phyloP scores from a whole-genome alignment of 352 stramenopile species.

The Pythium pectinolyticum region DNA sequence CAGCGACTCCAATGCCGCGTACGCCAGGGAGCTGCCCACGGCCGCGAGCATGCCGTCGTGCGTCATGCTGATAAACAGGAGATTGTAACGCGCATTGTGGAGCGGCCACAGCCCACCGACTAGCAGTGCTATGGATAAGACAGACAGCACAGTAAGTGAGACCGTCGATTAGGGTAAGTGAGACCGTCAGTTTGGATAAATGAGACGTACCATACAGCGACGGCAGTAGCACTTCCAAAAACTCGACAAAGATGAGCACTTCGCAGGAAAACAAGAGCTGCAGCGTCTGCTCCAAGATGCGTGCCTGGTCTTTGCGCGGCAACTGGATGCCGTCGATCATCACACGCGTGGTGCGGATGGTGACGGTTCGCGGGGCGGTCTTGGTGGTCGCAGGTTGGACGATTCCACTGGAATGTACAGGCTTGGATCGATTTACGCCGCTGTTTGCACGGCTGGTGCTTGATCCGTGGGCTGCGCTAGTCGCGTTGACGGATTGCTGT shows the following conservation, averaged over 20 bases:
- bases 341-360: conserved; percentile 4
- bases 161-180: neutral
- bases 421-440: too few relatives aligned
- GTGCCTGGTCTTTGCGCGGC: conserved; percentile 14
- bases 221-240: conserved; percentile 7
- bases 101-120: conserved; percentile 29
- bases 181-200: neutral
- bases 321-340: conserved; percentile 20
- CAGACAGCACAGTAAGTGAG: neutral
- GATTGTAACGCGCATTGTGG: conserved; percentile 32
- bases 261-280: conserved; percentile 21
- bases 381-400: neutral
- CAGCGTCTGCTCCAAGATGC: conserved; percentile 25
- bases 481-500: too few relatives aligned
- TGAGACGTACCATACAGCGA: conserved; percentile 6
- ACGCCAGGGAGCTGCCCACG: neutral
- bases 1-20: conserved; percentile 6
- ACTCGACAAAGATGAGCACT: conserved; percentile 28
- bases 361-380: neutral
- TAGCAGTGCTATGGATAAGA: conserved; percentile 12
- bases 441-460: too few relatives aligned
- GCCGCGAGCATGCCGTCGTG: neutral
- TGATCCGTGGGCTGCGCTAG: too few relatives aligned
- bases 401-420: too few relatives aligned
- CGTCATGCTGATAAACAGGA: conserved; percentile 18